Percentiles rank a stretch among this genome's conserved stretches.
phyloP scores from a whole-genome alignment of 192 early-diverging fungal species.

The Borealophlyctis nickersoniae region DNA sequence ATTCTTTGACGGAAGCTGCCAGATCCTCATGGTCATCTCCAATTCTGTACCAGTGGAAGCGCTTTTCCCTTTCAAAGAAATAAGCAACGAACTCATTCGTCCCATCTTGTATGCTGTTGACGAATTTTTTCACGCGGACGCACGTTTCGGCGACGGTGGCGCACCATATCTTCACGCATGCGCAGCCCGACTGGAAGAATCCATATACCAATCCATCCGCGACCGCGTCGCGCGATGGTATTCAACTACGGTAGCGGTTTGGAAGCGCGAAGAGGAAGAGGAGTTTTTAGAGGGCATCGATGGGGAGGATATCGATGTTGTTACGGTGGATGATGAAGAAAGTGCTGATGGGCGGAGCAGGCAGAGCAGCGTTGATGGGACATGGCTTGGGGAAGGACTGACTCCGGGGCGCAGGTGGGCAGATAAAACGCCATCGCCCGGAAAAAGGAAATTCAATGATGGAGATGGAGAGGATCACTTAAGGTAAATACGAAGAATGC shows the following conservation, averaged over 20 bases:
- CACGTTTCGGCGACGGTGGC: not conserved
- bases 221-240: not conserved
- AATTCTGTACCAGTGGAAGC: not conserved
- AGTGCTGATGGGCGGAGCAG: no score
- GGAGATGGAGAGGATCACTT: no score
- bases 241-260: not conserved
- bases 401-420: no score
- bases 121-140: not conserved
- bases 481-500: no score
- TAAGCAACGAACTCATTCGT: not conserved
- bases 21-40: not conserved
- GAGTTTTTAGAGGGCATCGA: no score
- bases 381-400: no score
- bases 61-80: not conserved
- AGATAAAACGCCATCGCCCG: no score
- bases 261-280: conserved; percentile 1
- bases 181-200: not conserved
- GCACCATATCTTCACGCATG: not conserved
- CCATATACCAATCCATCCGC: not conserved
- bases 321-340: no score
- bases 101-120: not conserved
- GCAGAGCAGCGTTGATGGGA: no score
- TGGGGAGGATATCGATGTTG: no score
- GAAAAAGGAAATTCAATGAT: no score
- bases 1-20: not conserved